Conservation (phyloP, 1,139 yeast genomes). For the Kurtzmaniella quercitrusa region DNA sequence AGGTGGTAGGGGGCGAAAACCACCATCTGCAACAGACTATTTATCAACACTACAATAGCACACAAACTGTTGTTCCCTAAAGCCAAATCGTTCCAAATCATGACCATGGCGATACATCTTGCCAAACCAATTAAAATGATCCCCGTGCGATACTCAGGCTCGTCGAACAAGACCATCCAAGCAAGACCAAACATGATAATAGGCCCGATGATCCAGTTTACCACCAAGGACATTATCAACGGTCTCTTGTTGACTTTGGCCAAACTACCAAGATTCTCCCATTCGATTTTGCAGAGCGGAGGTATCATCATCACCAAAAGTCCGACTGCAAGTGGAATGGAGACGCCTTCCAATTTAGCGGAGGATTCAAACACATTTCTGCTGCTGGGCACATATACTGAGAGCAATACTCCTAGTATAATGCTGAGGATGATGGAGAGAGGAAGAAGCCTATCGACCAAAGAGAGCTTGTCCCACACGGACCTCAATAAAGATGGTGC, state of each 20-base stretch:
- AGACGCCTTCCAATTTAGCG: constrained; percentile 21
- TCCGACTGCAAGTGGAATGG: constrained; percentile 50
- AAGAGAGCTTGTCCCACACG: constrained; percentile 13
- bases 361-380: constrained; percentile 26
- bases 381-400: constrained; percentile 29
- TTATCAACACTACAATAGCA: constrained; percentile 49
- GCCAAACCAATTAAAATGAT: constrained; percentile 58
- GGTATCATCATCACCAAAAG: constrained; percentile 57
- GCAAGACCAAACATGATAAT: constrained; percentile 54
- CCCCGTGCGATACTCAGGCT: constrained; percentile 48
- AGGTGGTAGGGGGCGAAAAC: constrained; percentile 53
- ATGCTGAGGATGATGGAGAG: constrained; percentile 24
- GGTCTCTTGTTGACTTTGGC: constrained; percentile 13
- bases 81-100: constrained; percentile 58
- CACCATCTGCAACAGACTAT: constrained; percentile 49
- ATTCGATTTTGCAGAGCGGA: constrained; percentile 50
- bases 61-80: constrained; percentile 50
- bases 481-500: background rate
- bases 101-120: constrained; percentile 62
- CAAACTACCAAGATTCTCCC: constrained; percentile 30
- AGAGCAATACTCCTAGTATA: constrained; percentile 25
- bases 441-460: constrained; percentile 25
- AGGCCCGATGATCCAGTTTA: constrained; percentile 59
- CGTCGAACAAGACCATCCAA: constrained; percentile 50
- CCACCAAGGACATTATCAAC: constrained; percentile 33